Percentiles rank a stretch among this genome's conserved stretches.
Evolutionary conservation across 2,329 filamentous ascomycete species (phyloP).

Genomic region (Ophiocordyceps camponoti-floridani): DNA sequence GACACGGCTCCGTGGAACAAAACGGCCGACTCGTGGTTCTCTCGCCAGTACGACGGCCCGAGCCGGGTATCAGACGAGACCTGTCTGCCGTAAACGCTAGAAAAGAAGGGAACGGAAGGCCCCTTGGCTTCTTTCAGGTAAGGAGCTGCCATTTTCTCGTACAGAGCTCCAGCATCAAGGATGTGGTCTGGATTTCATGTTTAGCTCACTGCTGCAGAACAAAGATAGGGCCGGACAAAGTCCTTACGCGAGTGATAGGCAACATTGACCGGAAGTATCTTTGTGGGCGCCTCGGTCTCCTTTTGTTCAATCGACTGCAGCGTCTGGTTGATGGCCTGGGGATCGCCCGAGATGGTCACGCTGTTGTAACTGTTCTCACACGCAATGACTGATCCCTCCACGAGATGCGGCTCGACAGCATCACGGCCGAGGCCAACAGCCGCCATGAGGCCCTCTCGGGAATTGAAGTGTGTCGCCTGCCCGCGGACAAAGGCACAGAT

Average conservation of each 20-base stretch:
- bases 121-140: not conserved
- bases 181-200: not conserved
- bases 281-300: conserved; percentile 8
- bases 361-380: conserved; percentile 1
- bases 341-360: not conserved
- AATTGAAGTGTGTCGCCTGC: conserved; percentile 1
- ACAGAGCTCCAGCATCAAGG: conserved; percentile 1
- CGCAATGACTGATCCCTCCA: conserved; percentile 2
- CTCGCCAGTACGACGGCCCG: conserved; percentile 3
- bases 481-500: conserved; percentile 18
- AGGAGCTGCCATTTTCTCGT: not conserved
- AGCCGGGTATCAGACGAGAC: not conserved
- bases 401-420: conserved; percentile 9
- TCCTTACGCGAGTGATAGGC: conserved; percentile 18
- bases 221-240: conserved; percentile 11
- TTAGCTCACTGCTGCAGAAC: conserved; percentile 16
- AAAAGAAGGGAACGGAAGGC: conserved; percentile 1
- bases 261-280: conserved; percentile 9
- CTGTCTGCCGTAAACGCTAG: conserved; percentile 1
- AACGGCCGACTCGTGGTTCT: conserved; percentile 4
- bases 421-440: conserved; percentile 14
- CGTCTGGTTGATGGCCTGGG: not conserved
- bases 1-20: conserved; percentile 4
- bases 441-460: conserved; percentile 5
- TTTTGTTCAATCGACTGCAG: not conserved